A percentile compares a stretch with the other conserved stretches of the same genome.
phyloP scores from a whole-genome alignment of 1,284 basidiomycete genomes.

The Porodaedalea pini region DNA sequence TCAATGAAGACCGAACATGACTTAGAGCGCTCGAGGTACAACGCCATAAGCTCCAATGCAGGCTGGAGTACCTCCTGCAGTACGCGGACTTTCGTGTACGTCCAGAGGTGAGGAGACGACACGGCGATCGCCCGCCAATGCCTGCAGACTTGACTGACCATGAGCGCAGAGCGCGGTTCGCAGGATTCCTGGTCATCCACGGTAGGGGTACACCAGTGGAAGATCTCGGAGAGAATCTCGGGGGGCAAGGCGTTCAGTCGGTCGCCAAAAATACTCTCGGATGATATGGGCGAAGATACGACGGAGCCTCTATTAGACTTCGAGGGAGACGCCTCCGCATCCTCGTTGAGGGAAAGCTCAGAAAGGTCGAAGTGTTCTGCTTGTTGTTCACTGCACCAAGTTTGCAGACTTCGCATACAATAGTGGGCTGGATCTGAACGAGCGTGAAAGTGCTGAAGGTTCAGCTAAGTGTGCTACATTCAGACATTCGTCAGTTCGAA shows the following conservation, averaged over 20 bases:
- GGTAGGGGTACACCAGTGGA: constrained; percentile 18
- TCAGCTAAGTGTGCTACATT: constrained; percentile 3
- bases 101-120: constrained; percentile 16
- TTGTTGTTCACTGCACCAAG: constrained; percentile 4
- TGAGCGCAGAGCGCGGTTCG: not conserved
- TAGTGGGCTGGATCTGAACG: not conserved
- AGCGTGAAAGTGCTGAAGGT: not conserved
- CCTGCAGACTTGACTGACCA: constrained; percentile 13
- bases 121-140: constrained; percentile 13
- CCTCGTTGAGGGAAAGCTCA: not conserved
- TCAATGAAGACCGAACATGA: constrained; percentile 12
- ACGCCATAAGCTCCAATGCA: constrained; percentile 1
- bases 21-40: constrained; percentile 14
- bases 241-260: constrained; percentile 9
- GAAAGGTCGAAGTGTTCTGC: not conserved
- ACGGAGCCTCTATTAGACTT: not conserved
- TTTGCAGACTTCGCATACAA: constrained; percentile 8
- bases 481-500: not conserved
- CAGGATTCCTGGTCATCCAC: constrained; percentile 5
- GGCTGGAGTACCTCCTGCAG: constrained; percentile 4
- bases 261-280: constrained; percentile 2
- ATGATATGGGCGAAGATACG: not conserved
- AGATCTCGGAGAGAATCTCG: constrained; percentile 18
- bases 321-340: not conserved
- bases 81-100: constrained; percentile 17